Evolutionary conservation across 352 stramenopile species (phyloP).

Genomic region (Pythium aphanidermatum): DNA sequence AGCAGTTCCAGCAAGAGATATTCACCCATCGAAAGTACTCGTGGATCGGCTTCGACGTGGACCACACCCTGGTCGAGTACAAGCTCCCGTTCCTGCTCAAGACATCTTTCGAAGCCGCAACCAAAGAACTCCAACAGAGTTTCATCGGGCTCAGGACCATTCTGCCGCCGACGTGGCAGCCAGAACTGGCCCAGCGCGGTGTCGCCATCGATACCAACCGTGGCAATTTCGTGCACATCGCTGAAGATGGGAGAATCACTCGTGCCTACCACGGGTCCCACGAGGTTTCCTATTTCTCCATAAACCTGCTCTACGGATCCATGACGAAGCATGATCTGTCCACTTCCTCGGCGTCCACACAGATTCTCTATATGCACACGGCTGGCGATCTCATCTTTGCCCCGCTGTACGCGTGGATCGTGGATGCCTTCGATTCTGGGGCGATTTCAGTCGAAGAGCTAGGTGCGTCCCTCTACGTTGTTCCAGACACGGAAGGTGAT

Average conservation of each 20-base stretch:
- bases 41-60: conserved; percentile 56
- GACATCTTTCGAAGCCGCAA: conserved; percentile 32
- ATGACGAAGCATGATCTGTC: conserved; percentile 19
- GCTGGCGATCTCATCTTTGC: conserved; percentile 45
- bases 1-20: conserved; percentile 27
- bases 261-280: conserved; percentile 40
- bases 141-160: conserved; percentile 31
- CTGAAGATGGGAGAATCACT: conserved; percentile 34
- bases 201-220: conserved; percentile 34
- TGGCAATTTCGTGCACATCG: conserved; percentile 43
- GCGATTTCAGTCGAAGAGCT: conserved; percentile 40
- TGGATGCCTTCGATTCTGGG: conserved; percentile 42
- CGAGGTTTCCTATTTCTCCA: conserved; percentile 41
- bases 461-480: conserved; percentile 29
- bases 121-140: conserved; percentile 36
- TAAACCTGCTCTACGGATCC: conserved; percentile 31
- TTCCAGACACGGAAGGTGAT: conserved; percentile 30
- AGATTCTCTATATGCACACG: conserved; percentile 40
- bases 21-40: conserved; percentile 33
- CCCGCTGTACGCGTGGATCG: conserved; percentile 44
- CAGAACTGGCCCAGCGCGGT: conserved; percentile 37
- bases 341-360: conserved; percentile 16
- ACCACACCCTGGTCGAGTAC: conserved; percentile 50
- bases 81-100: conserved; percentile 35
- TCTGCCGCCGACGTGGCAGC: conserved; percentile 22